phyloP scores from a whole-genome alignment of 2,329 filamentous ascomycete genomes.

The Diaporthe vaccinii region DNA sequence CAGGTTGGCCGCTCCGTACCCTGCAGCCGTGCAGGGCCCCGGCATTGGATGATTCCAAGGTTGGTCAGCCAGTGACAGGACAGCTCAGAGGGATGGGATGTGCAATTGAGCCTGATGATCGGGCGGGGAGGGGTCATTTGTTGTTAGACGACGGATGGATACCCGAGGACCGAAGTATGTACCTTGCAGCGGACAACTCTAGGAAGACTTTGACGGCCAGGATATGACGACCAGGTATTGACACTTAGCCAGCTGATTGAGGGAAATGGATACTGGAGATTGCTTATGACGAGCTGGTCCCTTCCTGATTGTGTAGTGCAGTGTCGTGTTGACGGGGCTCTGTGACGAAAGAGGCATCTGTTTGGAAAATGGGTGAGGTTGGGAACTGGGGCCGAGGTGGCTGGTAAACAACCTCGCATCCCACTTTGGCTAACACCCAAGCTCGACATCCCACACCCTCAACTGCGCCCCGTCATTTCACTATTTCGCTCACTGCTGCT shows the following conservation, averaged over 20 bases:
- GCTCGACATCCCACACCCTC: neutral
- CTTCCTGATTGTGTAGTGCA: neutral
- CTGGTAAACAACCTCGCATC: constrained; percentile 34
- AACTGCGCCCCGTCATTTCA: neutral
- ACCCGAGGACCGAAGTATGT: neutral
- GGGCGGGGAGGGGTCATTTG: neutral
- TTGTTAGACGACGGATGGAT: neutral
- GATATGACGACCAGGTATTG: neutral
- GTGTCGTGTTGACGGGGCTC: neutral
- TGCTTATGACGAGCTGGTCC: neutral
- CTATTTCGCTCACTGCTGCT: constrained; percentile 7
- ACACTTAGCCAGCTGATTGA: neutral
- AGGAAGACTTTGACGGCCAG: neutral
- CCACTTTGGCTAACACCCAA: constrained; percentile 27
- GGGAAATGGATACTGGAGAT: neutral
- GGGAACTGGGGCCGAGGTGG: constrained; percentile 33
- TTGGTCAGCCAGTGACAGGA: neutral
- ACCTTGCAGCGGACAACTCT: neutral
- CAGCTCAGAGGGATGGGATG: neutral
- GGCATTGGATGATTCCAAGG: neutral
- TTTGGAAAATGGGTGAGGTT: constrained; percentile 35
- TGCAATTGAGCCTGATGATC: constrained; percentile 18
- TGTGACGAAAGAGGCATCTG: constrained; percentile 34
- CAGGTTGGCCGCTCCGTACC: neutral
- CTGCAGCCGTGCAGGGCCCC: neutral